Base-by-base conservation (phyloP, 768 basidiomycete species). In the Boletus subcaerulescens region DNA sequence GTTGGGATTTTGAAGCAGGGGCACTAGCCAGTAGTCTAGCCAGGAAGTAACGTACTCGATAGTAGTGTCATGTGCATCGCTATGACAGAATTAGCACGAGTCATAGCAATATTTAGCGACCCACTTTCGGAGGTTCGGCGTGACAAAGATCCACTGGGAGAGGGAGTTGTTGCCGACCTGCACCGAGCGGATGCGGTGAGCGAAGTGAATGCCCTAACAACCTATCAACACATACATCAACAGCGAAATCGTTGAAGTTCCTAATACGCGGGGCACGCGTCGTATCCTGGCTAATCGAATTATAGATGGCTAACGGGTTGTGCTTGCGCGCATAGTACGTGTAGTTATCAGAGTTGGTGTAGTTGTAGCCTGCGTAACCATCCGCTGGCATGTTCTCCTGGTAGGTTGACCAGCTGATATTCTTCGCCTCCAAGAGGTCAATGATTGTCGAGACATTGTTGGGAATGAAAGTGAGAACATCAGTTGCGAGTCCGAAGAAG, bases 171-270 rank as follows among this genome's bases (percentile, higher is more conserved):
- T 76, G 22, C 74, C 58, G 36, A 69, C 17, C 67, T 69, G 13
- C 18, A 31, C 50, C 18, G 39, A 5, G 10, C 12, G 24, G 5
- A 29, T 20, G 26, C 26, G 32, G 22, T 50, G 33, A 62, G 48
- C 17, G 20, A 50, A 29, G 24, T 38, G 4, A 36, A 17, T 3
- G 8, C 15, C 1, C 36, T 15, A 48, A 33, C 33, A 12, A 57
- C 10, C 20, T 20, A 13, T 43, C n/a, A 18, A 36, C 17, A 55
- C 65, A 8, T 35, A 84, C 67, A 58, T 87, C 86, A 26, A 72
- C 68, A 10, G 80, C 78, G 57, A 86, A 83, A 64, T 85, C 75
- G 52, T 85, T 85, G 64, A 84, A 86, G 65, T 83, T 85, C 33
- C 84, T 76, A 48, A 79, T 74, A 18, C 77, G 75, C 11, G 62